Conservation (phyloP, 2,329 filamentous ascomycete genomes). For the Hymenotorrendiella dingleyae region DNA sequence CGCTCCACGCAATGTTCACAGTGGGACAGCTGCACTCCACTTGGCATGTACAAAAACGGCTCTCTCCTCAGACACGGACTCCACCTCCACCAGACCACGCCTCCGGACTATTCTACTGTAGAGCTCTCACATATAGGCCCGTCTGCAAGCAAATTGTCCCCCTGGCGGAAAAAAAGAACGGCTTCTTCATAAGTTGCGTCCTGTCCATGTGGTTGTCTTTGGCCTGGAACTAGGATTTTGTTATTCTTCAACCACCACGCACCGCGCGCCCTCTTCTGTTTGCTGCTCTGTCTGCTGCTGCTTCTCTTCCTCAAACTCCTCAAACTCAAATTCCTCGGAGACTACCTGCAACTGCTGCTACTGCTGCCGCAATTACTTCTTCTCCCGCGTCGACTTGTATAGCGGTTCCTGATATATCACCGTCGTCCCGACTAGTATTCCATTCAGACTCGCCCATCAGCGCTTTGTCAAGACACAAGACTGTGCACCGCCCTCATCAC, state of each 20-base stretch:
- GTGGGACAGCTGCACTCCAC: constrained; percentile 10
- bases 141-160: constrained; percentile 7
- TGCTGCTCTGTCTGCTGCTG: background rate
- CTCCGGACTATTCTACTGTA: constrained; percentile 9
- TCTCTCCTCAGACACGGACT: constrained; percentile 19
- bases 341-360: no score
- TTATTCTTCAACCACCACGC: background rate
- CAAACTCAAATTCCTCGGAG: background rate
- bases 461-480: constrained; percentile 1
- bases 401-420: background rate
- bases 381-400: no score
- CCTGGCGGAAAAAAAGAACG: constrained; percentile 1
- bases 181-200: constrained; percentile 5
- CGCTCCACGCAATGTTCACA: constrained; percentile 10
- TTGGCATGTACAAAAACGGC: constrained; percentile 17
- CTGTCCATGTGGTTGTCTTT: background rate
- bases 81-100: constrained; percentile 14
- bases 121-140: constrained; percentile 16
- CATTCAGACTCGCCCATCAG: background rate
- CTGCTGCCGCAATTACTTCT: no score
- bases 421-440: background rate
- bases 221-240: background rate
- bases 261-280: background rate
- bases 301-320: background rate
- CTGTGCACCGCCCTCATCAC: background rate